Base-by-base conservation (phyloP, 129 eudicot genomes). In the Flaveria robusta region DNA sequence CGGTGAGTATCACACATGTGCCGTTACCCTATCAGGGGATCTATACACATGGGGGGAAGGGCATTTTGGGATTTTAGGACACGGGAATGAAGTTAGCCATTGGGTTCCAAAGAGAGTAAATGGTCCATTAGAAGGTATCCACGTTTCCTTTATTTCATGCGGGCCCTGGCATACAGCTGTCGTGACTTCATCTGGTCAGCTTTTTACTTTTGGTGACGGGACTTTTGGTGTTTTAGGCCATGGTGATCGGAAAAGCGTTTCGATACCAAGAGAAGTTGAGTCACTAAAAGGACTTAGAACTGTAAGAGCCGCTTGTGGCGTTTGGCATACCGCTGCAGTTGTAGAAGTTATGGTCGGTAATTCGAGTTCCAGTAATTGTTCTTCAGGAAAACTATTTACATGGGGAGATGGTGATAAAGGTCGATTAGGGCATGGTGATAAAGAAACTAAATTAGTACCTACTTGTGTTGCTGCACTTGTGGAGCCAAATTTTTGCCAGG, bases 401-500 rank as follows among this genome's bases (percentile, higher is more conserved):
- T 94, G 99, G 99, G 99, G 99, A 16, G 90, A 91, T 77, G 99
- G 97, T n/a, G 99, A 91, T 76, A 86, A 85, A 75, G 88, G 96
- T 26, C 90, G 78, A 54, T 89, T 94, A 27, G 99, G 99, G 24
- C 99, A 94, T 19, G 90, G 97, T 31, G 96, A 94, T 71, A 84
- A 79, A 42, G 83, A 84, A 85, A 65, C 83, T 41, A 89, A 90
- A 78, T 81, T 89, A 22, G 85, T 79, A 43, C 99, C 99, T 3
- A 83, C 89, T 55, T 70, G 77, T 51, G 85, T 91, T 43, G 85
- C 88, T 73, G 85, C 92, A 23, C 82, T 89, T 56, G 84, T 41
- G 18, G 88, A 86, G 24, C 60, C 72, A 24, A 79, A 83, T 70
- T 87, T 94, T 69, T 82, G 86, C 74, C 83, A 74, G 80, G 96